These are phyloP conservation scores for Schwanniomyces etchellsii DNA, from an alignment of 1,139 yeast genomes.

Conservation along the genomic window DNA sequence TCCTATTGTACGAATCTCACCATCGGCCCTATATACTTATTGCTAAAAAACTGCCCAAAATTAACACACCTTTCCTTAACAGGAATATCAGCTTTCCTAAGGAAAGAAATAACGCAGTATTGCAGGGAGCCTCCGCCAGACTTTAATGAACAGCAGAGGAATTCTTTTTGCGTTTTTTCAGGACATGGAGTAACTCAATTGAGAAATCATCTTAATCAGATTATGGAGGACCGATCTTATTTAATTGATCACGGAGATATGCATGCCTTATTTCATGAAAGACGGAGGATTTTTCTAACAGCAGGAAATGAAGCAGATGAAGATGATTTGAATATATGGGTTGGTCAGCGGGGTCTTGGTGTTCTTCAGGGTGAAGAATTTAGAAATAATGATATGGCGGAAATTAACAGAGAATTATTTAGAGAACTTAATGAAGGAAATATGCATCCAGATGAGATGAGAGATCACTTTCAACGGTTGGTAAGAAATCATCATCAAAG, in stretches of 20 bases:
- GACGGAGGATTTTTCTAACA: slow-evolving; percentile 24
- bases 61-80: slow-evolving; percentile 85
- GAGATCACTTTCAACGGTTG: slow-evolving; percentile 33
- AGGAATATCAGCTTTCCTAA: slow-evolving; percentile 82
- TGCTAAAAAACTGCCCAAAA: slow-evolving; percentile 77
- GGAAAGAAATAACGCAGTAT: slow-evolving; percentile 78
- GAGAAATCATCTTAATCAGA: slow-evolving; percentile 52
- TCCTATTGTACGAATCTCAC: slow-evolving; percentile 85
- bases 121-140: slow-evolving; percentile 96
- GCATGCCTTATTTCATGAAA: slow-evolving; percentile 27
- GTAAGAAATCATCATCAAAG: slow-evolving; percentile 26
- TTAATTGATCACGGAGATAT: slow-evolving; percentile 36
- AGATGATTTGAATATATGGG: slow-evolving; percentile 27
- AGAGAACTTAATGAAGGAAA: slow-evolving; percentile 30
- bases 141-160: slow-evolving; percentile 80
- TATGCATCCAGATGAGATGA: slow-evolving; percentile 32
- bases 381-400: slow-evolving; percentile 20
- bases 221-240: slow-evolving; percentile 40
- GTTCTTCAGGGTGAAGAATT: slow-evolving; percentile 15
- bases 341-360: slow-evolving; percentile 31
- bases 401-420: slow-evolving; percentile 31
- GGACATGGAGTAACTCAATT: slow-evolving; percentile 81
- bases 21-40: slow-evolving; percentile 61
- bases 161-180: slow-evolving; percentile 87
- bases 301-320: slow-evolving; percentile 17